A percentile compares a stretch with the other conserved stretches of the same genome.
Conservation (phyloP, 2,329 filamentous ascomycete species). For the Ascochyta koolunga region DNA sequence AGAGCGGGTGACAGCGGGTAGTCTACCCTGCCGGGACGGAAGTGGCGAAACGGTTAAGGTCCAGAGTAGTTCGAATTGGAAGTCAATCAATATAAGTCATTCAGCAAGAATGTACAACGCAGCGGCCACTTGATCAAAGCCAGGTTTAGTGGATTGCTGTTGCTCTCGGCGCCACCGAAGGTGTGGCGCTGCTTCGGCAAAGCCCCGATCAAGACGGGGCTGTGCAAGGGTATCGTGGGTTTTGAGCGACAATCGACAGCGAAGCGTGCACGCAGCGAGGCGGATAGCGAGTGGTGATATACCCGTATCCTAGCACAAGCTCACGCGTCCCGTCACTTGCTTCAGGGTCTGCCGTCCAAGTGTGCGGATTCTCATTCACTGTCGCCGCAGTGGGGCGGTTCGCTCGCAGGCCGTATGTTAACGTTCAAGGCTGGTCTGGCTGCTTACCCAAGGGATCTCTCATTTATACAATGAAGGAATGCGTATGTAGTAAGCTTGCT, state of each 20-base stretch:
- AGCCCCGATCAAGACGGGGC: conserved; percentile 36
- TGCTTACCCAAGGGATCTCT: conserved; percentile 27
- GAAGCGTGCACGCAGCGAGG: conserved; percentile 32
- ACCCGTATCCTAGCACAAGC: conserved; percentile 26
- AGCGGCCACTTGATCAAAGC: conserved; percentile 31
- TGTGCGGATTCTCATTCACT: conserved; percentile 36
- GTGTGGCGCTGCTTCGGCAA: conserved; percentile 40
- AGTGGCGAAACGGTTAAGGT: conserved; percentile 40
- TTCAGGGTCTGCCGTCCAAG: conserved; percentile 35
- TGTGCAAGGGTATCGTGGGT: conserved; percentile 36
- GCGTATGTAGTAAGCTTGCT: conserved; percentile 18
- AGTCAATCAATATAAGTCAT: conserved; percentile 40
- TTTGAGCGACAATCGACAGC: conserved; percentile 31
- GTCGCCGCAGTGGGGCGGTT: conserved; percentile 42
- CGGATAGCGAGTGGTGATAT: conserved; percentile 36
- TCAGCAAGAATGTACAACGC: conserved; percentile 34
- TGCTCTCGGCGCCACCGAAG: conserved; percentile 39
- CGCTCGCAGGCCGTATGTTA: conserved; percentile 34
- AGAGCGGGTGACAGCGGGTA: conserved; percentile 32
- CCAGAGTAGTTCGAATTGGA: conserved; percentile 35
- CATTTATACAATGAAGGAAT: conserved; percentile 21
- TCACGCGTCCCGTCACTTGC: conserved; percentile 34
- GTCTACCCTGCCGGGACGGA: conserved; percentile 36
- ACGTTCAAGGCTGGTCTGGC: conserved; percentile 27
- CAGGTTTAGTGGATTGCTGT: conserved; percentile 39